A percentile compares a stretch with the other conserved stretches of the same genome.
Evolutionary conservation across 2,329 filamentous ascomycete species (phyloP).

Genomic region (Teratosphaeriaceae sp.): DNA sequence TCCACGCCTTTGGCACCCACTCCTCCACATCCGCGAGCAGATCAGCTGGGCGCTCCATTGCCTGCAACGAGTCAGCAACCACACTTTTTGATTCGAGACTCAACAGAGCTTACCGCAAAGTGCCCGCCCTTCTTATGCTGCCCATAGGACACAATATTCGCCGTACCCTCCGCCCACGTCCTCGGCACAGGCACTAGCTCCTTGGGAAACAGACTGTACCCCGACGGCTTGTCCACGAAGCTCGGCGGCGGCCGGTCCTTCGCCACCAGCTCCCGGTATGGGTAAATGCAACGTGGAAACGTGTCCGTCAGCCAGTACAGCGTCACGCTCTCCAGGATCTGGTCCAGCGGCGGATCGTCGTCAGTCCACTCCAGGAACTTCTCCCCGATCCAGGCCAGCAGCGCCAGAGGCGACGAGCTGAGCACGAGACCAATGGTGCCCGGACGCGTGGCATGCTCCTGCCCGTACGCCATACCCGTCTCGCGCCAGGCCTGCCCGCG

Average conservation of each 20-base stretch:
- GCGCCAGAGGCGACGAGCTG: conserved; percentile 46
- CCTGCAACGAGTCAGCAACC: conserved; percentile 15
- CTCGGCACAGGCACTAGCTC: conserved; percentile 35
- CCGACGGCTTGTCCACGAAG: conserved; percentile 36
- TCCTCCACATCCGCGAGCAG: conserved; percentile 29
- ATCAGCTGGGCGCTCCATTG: conserved; percentile 29
- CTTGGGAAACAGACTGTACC: conserved; percentile 39
- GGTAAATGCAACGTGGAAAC: conserved; percentile 39
- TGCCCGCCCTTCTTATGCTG: conserved; percentile 35
- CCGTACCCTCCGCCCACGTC: conserved; percentile 28
- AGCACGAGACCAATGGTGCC: conserved; percentile 52
- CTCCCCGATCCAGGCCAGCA: conserved; percentile 52
- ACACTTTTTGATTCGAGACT: conserved; percentile 1
- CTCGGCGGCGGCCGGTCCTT: conserved; percentile 6
- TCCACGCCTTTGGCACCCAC: conserved; percentile 27
- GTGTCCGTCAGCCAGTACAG: conserved; percentile 50
- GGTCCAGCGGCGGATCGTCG: conserved; percentile 32
- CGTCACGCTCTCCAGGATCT: conserved; percentile 43
- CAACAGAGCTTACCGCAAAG: conserved; percentile 29
- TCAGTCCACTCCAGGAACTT: conserved; percentile 53
- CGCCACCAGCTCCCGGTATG: conserved; percentile 34
- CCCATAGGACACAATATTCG: conserved; percentile 31
- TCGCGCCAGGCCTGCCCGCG: conserved; percentile 34
- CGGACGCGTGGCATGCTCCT: conserved; percentile 49
- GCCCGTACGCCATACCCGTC: conserved; percentile 44